Base-by-base conservation (phyloP, 768 basidiomycete genomes). In the Psilocybe azurescens region DNA sequence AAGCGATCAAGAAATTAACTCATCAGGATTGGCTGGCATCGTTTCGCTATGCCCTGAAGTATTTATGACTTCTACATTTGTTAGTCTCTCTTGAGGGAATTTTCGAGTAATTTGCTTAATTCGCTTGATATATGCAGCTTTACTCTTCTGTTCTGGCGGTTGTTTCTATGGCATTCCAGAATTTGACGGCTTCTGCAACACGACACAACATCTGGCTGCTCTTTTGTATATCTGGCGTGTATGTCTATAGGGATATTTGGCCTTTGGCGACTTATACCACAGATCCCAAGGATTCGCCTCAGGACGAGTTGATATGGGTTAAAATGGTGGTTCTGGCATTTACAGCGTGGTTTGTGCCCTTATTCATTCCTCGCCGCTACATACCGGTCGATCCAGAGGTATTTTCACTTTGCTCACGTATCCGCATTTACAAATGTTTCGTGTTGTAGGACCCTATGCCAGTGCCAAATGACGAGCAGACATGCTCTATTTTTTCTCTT, bases 171-270 rank as follows among this genome's bases (percentile, higher is more conserved):
- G 64, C 74, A 0, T 67, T 75, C 2, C 70, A 72, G 24, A 69
- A 67, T 6, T 70, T 76, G 55, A 75, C 75, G 33, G 59, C 67
- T 8, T 67, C 73, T 16, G 44, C 66, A 13, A 65, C 69, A 3
- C 60, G 64, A 29, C 74, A 78, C 61, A 66, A 72, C 38, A 74
- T 62, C 46, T 16, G 69, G 36, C 33, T 78, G 3, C 66, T 78
- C 8, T 33, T 78, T 38, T 77, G 61, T 57, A 74, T 67, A 62
- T 75, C 65, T 76, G 62, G 59, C 0, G 76, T 87, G 1, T 90
- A 84, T 69, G 66, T 74, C 20, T 85, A 85, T 68, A 80, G 87
- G 33, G 81, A 86, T 65, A 54, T 90, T 4, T 87, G 80, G 75
- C 88, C 89, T 9, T 70, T 90, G 5, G 77, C 79, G 14, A 88